Conservation (phyloP, 768 basidiomycete genomes). For the Hortiboletus campestris region DNA sequence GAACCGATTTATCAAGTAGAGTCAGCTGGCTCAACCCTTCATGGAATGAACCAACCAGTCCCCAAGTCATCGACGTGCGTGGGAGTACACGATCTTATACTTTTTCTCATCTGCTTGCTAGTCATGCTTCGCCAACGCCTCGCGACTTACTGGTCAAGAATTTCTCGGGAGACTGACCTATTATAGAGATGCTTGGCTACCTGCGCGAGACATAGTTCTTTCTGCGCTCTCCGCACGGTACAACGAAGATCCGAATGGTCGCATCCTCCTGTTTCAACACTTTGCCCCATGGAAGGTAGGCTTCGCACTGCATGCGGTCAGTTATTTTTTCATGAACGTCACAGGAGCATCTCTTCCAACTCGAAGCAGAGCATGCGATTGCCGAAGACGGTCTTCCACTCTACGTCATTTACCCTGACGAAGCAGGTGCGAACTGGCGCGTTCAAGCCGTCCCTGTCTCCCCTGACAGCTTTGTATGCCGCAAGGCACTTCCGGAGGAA, state of each 20-base stretch:
- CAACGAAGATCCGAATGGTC: slow-evolving; percentile 65
- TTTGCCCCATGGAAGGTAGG: slow-evolving; percentile 88
- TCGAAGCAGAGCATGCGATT: slow-evolving; percentile 61
- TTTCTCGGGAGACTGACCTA: slow-evolving; percentile 78
- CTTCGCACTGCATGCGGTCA: background rate
- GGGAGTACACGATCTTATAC: background rate
- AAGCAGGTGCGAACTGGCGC: slow-evolving; percentile 73
- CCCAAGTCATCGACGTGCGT: slow-evolving; percentile 72
- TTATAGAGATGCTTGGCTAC: slow-evolving; percentile 88
- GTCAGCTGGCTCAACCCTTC: slow-evolving; percentile 83
- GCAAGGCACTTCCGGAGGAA: slow-evolving; percentile 87
- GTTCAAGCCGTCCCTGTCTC: slow-evolving; percentile 87
- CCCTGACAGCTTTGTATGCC: slow-evolving; percentile 82
- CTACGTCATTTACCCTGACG: slow-evolving; percentile 91
- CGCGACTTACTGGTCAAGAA: slow-evolving; percentile 78
- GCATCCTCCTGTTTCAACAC: slow-evolving; percentile 74
- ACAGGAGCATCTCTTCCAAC: slow-evolving; percentile 87
- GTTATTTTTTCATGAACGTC: slow-evolving; percentile 13
- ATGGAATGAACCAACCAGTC: slow-evolving; percentile 82
- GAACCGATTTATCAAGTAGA: slow-evolving; percentile 83
- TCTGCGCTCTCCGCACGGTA: slow-evolving; percentile 56
- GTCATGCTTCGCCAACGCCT: slow-evolving; percentile 77
- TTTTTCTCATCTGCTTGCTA: slow-evolving; percentile 31
- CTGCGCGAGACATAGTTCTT: slow-evolving; percentile 78
- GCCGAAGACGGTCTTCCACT: slow-evolving; percentile 54